Base-by-base conservation (phyloP, 1,284 basidiomycete genomes). In the Trichosporon sp. region DNA sequence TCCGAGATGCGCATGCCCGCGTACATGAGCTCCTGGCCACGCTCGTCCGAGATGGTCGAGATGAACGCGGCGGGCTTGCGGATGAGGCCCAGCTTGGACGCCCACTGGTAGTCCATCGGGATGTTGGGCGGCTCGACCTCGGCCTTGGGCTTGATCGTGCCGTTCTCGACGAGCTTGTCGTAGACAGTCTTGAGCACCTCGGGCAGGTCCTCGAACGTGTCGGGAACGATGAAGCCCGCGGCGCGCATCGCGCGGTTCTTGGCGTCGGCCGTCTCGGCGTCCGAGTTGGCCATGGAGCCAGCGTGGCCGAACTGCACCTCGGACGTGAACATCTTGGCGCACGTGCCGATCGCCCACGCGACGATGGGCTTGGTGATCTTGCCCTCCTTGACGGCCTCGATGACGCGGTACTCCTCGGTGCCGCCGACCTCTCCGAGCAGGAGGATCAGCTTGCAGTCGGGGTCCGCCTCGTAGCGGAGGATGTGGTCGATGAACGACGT, bases 91-190 rank as follows among this genome's bases (percentile, higher is more conserved):
- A 98, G 91, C 86, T 98, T 96, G 76, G 93, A 91, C 58, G 96
- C 96, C 96, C 96, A 98, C 87, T 98, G 97, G 91, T 98, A 99
- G 87, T 99, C 96, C 93, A 98, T 96, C 31, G 96, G 96, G 82
- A 98, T 98, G 74, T 92, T 90, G 25, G 96, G 96, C 34, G 95
- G 94, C 51, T 95, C 92, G 69, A 90, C 87, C 86, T 98, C 96
- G 65, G 86, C 76, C 86, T 89, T 87, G 75, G 90, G 91, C 63
- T 86, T 83, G 83, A 98, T 89, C 60, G 85, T 79, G 65, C 95
- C 93, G 62, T 82, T 83, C 73, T 83, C 80, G 68, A 98, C 91
- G 73, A 99, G 91, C 72, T 85, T 86, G 76, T 95, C 89, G 86
- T 98, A 99, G 23, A 92, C 91, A 78, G 90, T 88, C 83, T 88